These are phyloP conservation scores for Arabidopsis suecica DNA, from an alignment of 345 rosid genomes.

Conservation along the genomic window DNA sequence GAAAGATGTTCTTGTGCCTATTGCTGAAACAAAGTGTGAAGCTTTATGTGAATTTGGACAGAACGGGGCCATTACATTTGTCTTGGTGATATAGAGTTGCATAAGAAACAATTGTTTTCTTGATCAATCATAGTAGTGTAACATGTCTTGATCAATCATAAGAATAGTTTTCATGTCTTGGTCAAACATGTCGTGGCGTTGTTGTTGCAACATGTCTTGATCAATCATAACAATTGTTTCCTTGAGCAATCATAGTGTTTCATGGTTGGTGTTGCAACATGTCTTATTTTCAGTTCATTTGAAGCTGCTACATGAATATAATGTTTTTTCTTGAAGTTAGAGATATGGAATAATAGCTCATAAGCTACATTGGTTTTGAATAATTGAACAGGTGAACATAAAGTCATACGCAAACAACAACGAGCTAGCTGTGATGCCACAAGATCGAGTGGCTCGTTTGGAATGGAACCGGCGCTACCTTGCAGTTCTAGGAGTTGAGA, in stretches of 20 bases:
- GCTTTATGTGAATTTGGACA: slow-evolving; percentile 23
- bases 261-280: neutral
- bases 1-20: slow-evolving; percentile 1
- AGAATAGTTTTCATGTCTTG: neutral
- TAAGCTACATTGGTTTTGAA: neutral
- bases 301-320: slow-evolving; percentile 7
- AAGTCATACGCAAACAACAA: slow-evolving; percentile 91
- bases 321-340: too few species aligned
- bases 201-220: neutral
- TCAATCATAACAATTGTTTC: neutral
- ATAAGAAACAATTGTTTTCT: slow-evolving; percentile 10
- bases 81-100: neutral
- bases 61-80: neutral
- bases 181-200: neutral
- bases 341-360: neutral
- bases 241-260: neutral
- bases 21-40: slow-evolving; percentile 6
- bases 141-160: slow-evolving; percentile 3
- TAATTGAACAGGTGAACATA: slow-evolving; percentile 70
- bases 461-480: slow-evolving; percentile 93
- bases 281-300: neutral
- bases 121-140: neutral
- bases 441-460: slow-evolving; percentile 73
- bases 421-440: slow-evolving; percentile 93
- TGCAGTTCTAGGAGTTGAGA: slow-evolving; percentile 81